phyloP scores from a whole-genome alignment of 2,329 filamentous ascomycete species.

The Fonsecaea pedrosoi region DNA sequence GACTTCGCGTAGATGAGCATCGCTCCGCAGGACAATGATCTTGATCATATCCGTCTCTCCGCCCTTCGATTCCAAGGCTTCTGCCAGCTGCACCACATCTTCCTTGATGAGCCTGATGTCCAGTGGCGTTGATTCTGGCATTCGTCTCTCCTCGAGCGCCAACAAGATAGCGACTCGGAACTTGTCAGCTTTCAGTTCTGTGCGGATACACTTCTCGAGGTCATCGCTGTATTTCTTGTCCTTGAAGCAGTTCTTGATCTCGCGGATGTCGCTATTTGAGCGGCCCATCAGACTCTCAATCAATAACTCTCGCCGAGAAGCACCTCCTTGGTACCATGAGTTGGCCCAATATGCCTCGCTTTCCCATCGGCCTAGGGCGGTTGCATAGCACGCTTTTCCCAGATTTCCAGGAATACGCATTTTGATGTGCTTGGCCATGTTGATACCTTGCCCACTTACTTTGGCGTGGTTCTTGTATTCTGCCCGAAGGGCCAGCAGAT shows the following conservation, averaged over 20 bases:
- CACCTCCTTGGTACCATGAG: slow-evolving; percentile 93
- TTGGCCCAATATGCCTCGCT: slow-evolving; percentile 97
- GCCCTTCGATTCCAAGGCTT: slow-evolving; percentile 75
- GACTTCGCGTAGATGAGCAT: slow-evolving; percentile 81
- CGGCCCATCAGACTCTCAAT: slow-evolving; percentile 94
- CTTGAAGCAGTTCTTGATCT: slow-evolving; percentile 85
- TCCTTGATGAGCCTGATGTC: slow-evolving; percentile 68
- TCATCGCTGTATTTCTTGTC: slow-evolving; percentile 91
- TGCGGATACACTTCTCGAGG: slow-evolving; percentile 78
- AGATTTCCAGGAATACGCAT: slow-evolving; percentile 63
- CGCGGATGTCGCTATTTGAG: slow-evolving; percentile 81
- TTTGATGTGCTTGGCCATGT: slow-evolving; percentile 59
- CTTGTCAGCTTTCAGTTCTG: slow-evolving; percentile 92
- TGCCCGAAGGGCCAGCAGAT: slow-evolving; percentile 81
- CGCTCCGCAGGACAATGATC: slow-evolving; percentile 80
- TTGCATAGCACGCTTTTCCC: slow-evolving; percentile 90
- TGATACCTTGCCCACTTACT: slow-evolving; percentile 56
- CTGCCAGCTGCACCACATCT: slow-evolving; percentile 75
- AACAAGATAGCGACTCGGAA: slow-evolving; percentile 88
- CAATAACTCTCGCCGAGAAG: slow-evolving; percentile 81
- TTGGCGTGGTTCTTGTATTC: slow-evolving; percentile 94
- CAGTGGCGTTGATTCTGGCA: slow-evolving; percentile 77
- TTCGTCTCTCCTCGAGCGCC: slow-evolving; percentile 80
- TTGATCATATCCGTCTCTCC: slow-evolving; percentile 87
- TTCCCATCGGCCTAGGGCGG: slow-evolving; percentile 88